Conservation (phyloP, 2,329 filamentous ascomycete genomes). For the Diaporthe vexans region DNA sequence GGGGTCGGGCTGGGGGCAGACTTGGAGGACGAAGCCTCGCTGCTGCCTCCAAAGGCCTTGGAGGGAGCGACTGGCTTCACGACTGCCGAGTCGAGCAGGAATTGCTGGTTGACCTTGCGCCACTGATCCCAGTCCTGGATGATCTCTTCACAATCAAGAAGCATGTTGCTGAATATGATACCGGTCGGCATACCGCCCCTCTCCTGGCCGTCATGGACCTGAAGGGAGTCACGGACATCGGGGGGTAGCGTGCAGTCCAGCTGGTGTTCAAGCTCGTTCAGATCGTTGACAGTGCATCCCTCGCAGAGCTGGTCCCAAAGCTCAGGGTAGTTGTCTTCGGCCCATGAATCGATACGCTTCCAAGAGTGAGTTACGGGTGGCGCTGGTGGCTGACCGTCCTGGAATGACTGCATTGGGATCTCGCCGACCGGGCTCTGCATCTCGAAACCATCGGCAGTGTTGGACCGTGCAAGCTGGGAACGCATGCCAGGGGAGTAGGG, state of each 20-base stretch:
- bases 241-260: slow-evolving; percentile 93
- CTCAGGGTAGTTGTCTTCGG: slow-evolving; percentile 95
- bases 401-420: slow-evolving; percentile 97
- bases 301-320: slow-evolving; percentile 94
- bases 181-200: slow-evolving; percentile 91
- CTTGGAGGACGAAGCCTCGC: slow-evolving; percentile 78
- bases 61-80: slow-evolving; percentile 74
- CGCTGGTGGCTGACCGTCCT: slow-evolving; percentile 89
- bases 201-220: slow-evolving; percentile 96
- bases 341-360: slow-evolving; percentile 94
- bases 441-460: slow-evolving; percentile 76
- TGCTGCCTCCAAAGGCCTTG: slow-evolving; percentile 78
- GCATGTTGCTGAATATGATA: slow-evolving; percentile 93
- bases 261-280: slow-evolving; percentile 97
- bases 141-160: slow-evolving; percentile 98
- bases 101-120: slow-evolving; percentile 93
- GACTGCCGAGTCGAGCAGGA: slow-evolving; percentile 73
- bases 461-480: slow-evolving; percentile 78
- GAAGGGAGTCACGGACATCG: slow-evolving; percentile 92
- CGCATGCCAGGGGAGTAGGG: slow-evolving; percentile 94
- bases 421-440: slow-evolving; percentile 79
- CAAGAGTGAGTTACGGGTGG: slow-evolving; percentile 92
- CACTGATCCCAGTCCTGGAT: slow-evolving; percentile 98
- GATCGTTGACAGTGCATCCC: slow-evolving; percentile 91
- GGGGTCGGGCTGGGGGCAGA: slow-evolving; percentile 65